Evolutionary conservation across 129 eudicot species (phyloP).

Genomic region (Tagetes patula): DNA sequence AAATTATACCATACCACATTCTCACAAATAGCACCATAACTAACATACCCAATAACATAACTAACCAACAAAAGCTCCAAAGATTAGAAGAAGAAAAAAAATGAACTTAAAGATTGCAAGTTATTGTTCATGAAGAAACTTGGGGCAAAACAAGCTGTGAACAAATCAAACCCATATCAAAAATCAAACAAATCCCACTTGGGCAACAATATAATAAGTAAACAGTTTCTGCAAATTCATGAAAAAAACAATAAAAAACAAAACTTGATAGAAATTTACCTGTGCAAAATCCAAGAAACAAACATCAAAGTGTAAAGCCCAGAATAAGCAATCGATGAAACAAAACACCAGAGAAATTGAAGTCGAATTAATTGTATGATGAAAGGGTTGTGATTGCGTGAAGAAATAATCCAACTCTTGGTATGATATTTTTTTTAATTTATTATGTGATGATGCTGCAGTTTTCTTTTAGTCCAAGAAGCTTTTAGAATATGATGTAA

Average conservation of each 20-base stretch:
- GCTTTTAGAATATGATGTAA: slow-evolving; percentile 20
- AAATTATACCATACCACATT: slow-evolving; percentile 18
- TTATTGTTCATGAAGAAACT: neutral
- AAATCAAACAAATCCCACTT: slow-evolving; percentile 15
- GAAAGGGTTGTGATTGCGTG: slow-evolving; percentile 38
- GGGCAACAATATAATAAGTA: slow-evolving; percentile 14
- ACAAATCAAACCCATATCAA: slow-evolving; percentile 23
- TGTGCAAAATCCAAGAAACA: slow-evolving; percentile 27
- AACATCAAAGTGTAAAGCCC: slow-evolving; percentile 27
- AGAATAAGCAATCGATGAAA: slow-evolving; percentile 25
- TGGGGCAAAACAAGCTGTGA: slow-evolving; percentile 33
- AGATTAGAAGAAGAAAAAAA: neutral
- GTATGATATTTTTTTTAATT: no score
- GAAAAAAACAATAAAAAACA: slow-evolving; percentile 3
- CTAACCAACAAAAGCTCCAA: slow-evolving; percentile 14
- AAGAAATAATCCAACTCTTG: slow-evolving; percentile 12
- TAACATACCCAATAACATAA: slow-evolving; percentile 7
- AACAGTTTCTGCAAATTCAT: neutral
- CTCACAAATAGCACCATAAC: slow-evolving; percentile 5
- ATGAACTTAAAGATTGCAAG: neutral
- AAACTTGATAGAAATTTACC: slow-evolving; percentile 32
- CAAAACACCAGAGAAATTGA: slow-evolving; percentile 19
- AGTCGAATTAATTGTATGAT: slow-evolving; percentile 16
- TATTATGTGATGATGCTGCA: neutral
- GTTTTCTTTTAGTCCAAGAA: slow-evolving; percentile 34